Conservation (phyloP, 208 protist species). For the Wallacemonas sp. region DNA sequence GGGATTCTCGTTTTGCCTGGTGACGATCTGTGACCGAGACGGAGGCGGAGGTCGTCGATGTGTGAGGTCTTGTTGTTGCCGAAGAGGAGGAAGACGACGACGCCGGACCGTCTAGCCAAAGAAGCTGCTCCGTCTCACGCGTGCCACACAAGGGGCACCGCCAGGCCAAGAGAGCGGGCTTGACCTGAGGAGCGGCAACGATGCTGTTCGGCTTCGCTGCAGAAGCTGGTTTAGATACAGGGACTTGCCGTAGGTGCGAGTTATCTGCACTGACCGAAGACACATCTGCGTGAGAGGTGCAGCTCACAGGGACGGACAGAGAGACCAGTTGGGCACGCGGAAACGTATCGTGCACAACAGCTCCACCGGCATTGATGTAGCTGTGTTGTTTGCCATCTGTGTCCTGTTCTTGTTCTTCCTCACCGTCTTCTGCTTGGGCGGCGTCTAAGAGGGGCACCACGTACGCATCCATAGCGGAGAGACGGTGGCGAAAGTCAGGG, state of each 20-base stretch:
- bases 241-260: too few species aligned
- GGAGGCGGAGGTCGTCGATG: too few species aligned
- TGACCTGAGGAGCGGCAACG: background rate
- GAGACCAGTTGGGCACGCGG: background rate
- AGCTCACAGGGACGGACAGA: background rate
- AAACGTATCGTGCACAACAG: too few species aligned
- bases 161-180: conserved; percentile 31
- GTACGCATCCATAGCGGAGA: conserved; percentile 37
- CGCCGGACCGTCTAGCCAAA: conserved; percentile 16
- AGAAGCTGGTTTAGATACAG: too few species aligned
- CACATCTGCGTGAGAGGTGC: background rate
- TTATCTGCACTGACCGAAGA: too few species aligned
- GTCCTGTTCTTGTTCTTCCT: background rate
- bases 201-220: too few species aligned
- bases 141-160: conserved; percentile 38
- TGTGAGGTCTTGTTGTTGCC: too few species aligned
- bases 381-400: too few species aligned
- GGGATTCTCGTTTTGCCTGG: conserved; percentile 14
- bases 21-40: conserved; percentile 22
- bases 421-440: background rate
- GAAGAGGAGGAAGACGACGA: conserved; percentile 2
- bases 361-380: too few species aligned
- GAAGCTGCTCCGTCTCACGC: conserved; percentile 40
- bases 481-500: conserved; percentile 42
- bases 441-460: conserved; percentile 12